Conservation (phyloP, 1,284 basidiomycete genomes). For the Xanthoconium separans region DNA sequence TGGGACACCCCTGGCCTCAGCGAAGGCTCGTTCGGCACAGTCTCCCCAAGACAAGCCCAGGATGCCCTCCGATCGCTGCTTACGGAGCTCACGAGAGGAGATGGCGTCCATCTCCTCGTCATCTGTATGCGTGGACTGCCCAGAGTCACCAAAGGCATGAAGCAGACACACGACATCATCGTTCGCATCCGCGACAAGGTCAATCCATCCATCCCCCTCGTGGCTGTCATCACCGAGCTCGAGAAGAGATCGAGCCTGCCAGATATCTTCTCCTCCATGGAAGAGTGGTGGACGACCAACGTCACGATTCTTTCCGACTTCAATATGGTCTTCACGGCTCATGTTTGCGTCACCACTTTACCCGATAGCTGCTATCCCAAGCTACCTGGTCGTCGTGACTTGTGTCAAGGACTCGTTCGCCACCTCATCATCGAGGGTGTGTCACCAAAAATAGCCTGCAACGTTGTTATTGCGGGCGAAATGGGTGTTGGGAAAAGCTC, state of each 20-base stretch:
- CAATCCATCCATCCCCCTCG: conserved; percentile 23
- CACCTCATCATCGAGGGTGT: conserved; percentile 21
- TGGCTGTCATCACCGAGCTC: conserved; percentile 34
- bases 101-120: conserved; percentile 31
- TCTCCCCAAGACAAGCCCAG: conserved; percentile 25
- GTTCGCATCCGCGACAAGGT: conserved; percentile 22
- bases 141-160: conserved; percentile 29
- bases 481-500: conserved; percentile 32
- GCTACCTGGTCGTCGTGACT: conserved; percentile 20
- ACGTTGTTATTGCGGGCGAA: conserved; percentile 29
- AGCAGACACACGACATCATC: conserved; percentile 30
- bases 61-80: conserved; percentile 31
- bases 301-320: conserved; percentile 10
- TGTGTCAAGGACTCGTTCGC: conserved; percentile 22
- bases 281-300: conserved; percentile 35
- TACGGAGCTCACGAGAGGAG: conserved; percentile 19
- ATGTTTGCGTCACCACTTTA: conserved; percentile 35
- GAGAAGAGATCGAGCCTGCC: conserved; percentile 28
- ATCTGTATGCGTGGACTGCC: conserved; percentile 33
- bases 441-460: conserved; percentile 25
- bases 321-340: conserved; percentile 26
- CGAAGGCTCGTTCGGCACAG: conserved; percentile 30
- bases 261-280: conserved; percentile 29
- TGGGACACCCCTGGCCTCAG: conserved; percentile 35
- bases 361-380: conserved; percentile 27